Percentiles rank a stretch among this genome's conserved stretches.
phyloP scores from a whole-genome alignment of 768 basidiomycete genomes.

The Russula emetica region DNA sequence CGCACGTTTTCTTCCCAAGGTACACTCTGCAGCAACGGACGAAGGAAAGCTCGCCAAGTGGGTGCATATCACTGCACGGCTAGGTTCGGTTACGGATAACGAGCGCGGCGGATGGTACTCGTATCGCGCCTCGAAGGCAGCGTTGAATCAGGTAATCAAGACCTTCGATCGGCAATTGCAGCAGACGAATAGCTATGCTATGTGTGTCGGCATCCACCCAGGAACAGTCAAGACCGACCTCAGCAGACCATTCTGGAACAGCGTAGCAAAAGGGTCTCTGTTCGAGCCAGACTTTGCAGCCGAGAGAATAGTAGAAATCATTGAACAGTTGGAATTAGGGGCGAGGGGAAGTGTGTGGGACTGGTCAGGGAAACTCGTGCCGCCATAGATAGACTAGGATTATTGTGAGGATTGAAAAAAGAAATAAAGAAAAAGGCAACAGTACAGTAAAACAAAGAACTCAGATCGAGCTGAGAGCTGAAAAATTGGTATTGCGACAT shows the following conservation, averaged over 20 bases:
- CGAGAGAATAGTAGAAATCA: conserved; percentile 43
- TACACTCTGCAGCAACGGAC: conserved; percentile 1
- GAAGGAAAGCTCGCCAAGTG: conserved; percentile 43
- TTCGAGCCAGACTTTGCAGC: conserved; percentile 53
- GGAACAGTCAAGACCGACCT: conserved; percentile 59
- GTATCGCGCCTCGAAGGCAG: conserved; percentile 58
- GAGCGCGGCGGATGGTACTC: conserved; percentile 58
- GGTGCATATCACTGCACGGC: conserved; percentile 57
- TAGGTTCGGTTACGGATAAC: conserved; percentile 58
- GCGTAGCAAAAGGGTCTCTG: conserved; percentile 37
- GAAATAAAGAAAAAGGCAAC: neutral
- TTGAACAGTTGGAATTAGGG: conserved; percentile 38
- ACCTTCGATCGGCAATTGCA: conserved; percentile 55
- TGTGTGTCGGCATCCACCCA: conserved; percentile 55
- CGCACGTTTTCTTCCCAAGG: conserved; percentile 49
- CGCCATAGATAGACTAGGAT: conserved; percentile 27
- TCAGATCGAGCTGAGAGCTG: conserved; percentile 46
- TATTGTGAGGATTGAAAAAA: neutral
- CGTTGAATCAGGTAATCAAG: conserved; percentile 58
- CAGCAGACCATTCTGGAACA: conserved; percentile 50
- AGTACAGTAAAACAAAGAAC: conserved; percentile 24
- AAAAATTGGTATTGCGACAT: conserved; percentile 56
- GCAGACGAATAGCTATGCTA: conserved; percentile 44
- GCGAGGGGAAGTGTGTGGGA: conserved; percentile 55
- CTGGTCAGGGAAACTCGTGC: conserved; percentile 50